Evolutionary conservation across 2,329 filamentous ascomycete genomes (phyloP), one percentile per base, ranked within the genome.

Genomic region (Penicillium sp.): DNA sequence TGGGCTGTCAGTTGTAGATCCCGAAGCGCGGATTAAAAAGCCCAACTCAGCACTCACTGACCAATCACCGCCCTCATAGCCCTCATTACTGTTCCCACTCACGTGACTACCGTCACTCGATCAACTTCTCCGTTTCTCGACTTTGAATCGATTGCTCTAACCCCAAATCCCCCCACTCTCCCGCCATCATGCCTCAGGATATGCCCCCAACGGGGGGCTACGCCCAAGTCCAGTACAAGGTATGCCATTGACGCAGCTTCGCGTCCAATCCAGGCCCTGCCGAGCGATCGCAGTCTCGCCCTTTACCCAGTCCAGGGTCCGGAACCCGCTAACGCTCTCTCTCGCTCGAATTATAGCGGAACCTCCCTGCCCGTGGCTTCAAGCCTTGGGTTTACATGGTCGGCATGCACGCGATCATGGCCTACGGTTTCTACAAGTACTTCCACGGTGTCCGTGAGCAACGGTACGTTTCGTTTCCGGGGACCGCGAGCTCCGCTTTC

Each of bases 191-290:
- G 93, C 88, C 90, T 82, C 93, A 98, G 85, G 95, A 99, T 84
- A 91, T 99, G 86, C 95, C 95, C 82, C 95, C 95, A 69, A 77
- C 80, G 73, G 95, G 93, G 82, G 95, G 95, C 84, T 99, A 99
- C 79, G 89, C 87, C 77, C 89, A 93, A 77, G 89, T 99, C 66
- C 95, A 99, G 81, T 99, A 97, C 84, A 96, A 96, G 87, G 90
- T 93, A 77, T 72, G 82, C 79, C 45, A 52, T 56, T 43, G 45
- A 58, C 21, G n/a, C 26, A 24, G 16, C 3, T 22, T 46, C 22
- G 24, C 24, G 39, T 59, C 47, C 41, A 11, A 13, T 45, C 48
- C 41, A 53, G 50, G 39, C 26, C 22, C 47, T 48, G 48, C 21
- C 37, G 44, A 33, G 24, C 33, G 8, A 39, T 48, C 35, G 44